These are phyloP conservation scores for Vitis riparia DNA, from an alignment of 164 flowering plant species.

Conservation along the genomic window DNA sequence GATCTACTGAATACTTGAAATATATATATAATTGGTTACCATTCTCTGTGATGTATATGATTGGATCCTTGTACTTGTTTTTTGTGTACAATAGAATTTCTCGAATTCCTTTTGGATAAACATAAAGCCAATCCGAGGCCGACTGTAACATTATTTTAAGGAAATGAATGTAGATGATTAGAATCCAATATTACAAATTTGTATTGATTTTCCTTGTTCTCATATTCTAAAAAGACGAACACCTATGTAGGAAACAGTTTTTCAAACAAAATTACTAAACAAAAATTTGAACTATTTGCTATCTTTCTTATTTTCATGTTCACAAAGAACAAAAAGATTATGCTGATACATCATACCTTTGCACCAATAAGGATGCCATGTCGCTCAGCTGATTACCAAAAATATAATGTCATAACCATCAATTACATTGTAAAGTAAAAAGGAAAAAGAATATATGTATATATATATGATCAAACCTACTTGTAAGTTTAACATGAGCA, in stretches of 20 bases:
- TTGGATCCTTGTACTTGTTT: conserved; percentile 30
- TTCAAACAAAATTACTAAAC: not conserved
- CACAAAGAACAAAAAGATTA: not conserved
- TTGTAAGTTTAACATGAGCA: not conserved
- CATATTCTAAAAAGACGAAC: too few species aligned
- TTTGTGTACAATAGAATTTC: conserved; percentile 26
- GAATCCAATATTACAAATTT: too few species aligned
- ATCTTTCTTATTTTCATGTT: not conserved
- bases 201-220: not conserved
- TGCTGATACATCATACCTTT: conserved; percentile 5
- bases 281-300: not conserved
- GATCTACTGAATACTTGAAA: too few species aligned
- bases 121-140: conserved; percentile 30
- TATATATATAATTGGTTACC: conserved; percentile 18
- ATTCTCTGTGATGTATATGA: conserved; percentile 43
- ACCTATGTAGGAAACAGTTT: not conserved
- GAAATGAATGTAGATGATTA: too few species aligned
- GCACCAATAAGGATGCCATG: conserved; percentile 35
- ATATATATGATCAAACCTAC: not conserved
- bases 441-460: too few species aligned
- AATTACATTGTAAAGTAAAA: too few species aligned
- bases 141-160: conserved; percentile 16
- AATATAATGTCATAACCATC: too few species aligned
- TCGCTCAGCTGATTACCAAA: conserved; percentile 12
- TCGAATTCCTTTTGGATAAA: conserved; percentile 35